These are phyloP conservation scores for Naganishia antarctica DNA, from an alignment of 768 basidiomycete species.

Conservation along the genomic window DNA sequence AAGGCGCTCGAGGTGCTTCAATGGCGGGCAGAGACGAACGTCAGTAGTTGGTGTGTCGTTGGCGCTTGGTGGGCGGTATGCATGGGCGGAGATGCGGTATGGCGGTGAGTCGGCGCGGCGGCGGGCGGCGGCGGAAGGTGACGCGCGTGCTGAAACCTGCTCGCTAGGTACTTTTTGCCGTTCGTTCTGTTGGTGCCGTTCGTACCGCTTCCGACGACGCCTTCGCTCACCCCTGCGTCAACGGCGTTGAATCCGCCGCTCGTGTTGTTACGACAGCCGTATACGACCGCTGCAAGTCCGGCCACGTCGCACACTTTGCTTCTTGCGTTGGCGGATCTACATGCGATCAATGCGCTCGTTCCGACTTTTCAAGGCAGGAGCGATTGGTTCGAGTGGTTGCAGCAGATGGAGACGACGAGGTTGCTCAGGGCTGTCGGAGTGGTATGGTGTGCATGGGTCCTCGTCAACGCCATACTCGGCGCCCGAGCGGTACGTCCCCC, in stretches of 20 bases:
- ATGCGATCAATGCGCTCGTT: constrained; percentile 56
- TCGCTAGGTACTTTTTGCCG: constrained; percentile 60
- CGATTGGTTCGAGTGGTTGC: constrained; percentile 7
- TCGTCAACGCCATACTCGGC: constrained; percentile 23
- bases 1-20: constrained; percentile 35
- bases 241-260: neutral
- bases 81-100: constrained; percentile 56
- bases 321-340: constrained; percentile 61
- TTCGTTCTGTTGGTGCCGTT: constrained; percentile 52
- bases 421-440: constrained; percentile 29
- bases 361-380: constrained; percentile 33
- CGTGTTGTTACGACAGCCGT: constrained; percentile 54
- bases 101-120: constrained; percentile 53
- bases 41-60: constrained; percentile 56
- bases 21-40: constrained; percentile 40
- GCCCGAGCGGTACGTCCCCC: constrained; percentile 22
- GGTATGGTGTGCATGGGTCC: constrained; percentile 40
- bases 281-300: constrained; percentile 46
- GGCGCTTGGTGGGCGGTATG: constrained; percentile 74
- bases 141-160: neutral
- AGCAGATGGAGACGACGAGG: constrained; percentile 18
- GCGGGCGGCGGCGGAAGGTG: neutral
- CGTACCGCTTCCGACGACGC: constrained; percentile 47
- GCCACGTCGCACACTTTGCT: constrained; percentile 42
- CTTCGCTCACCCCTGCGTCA: constrained; percentile 27